A percentile compares a stretch with the other conserved stretches of the same genome.
These are phyloP conservation scores for Trametes maxima DNA, from an alignment of 768 basidiomycete genomes.

Conservation along the genomic window DNA sequence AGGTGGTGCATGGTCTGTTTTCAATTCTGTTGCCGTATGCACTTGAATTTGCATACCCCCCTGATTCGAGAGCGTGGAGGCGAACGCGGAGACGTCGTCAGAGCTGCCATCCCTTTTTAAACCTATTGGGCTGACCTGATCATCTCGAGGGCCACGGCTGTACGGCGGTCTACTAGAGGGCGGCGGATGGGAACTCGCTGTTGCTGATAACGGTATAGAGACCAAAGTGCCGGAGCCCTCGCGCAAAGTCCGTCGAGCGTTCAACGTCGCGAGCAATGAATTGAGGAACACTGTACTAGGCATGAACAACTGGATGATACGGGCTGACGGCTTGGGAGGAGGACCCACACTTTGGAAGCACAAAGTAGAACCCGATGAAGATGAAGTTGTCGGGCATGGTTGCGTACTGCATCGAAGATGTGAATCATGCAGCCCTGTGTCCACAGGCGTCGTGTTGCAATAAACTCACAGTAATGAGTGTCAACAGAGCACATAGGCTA, in stretches of 20 bases:
- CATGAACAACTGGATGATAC: not conserved
- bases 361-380: slow-evolving; percentile 30
- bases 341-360: slow-evolving; percentile 28
- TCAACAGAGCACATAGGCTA: slow-evolving; percentile 27
- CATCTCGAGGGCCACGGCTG: slow-evolving; percentile 1
- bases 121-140: not conserved
- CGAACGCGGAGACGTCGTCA: no score
- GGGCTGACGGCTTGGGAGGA: no score
- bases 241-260: slow-evolving; percentile 17
- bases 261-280: slow-evolving; percentile 25
- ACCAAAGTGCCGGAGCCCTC: slow-evolving; percentile 11
- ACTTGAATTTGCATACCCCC: slow-evolving; percentile 15
- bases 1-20: slow-evolving; percentile 10
- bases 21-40: slow-evolving; percentile 13
- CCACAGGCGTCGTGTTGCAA: not conserved
- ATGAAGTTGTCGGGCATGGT: slow-evolving; percentile 29
- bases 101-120: no score
- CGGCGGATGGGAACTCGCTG: not conserved
- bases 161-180: slow-evolving; percentile 1
- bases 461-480: slow-evolving; percentile 23
- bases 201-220: slow-evolving; percentile 16
- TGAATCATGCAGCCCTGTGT: not conserved
- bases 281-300: slow-evolving; percentile 18
- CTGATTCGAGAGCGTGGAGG: not conserved
- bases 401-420: slow-evolving; percentile 21